phyloP scores from a whole-genome alignment of 176 grass and related monocot genomes.

The Elaeis guineensis region DNA sequence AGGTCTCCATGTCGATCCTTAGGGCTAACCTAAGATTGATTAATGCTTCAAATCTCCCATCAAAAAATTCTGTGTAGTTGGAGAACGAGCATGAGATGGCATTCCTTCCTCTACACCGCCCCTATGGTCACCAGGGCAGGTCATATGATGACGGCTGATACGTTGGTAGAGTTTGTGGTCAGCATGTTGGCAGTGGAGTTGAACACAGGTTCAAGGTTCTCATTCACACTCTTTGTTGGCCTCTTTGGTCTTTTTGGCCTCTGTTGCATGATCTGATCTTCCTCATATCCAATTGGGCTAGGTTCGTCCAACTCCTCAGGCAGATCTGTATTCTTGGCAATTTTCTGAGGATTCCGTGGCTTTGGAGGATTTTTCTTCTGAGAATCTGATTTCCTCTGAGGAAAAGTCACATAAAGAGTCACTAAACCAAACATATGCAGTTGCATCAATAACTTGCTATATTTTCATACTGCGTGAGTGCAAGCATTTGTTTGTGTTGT shows the following conservation, averaged over 20 bases:
- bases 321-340: constrained; percentile 18
- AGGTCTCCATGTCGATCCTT: no score
- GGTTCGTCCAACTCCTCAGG: constrained; percentile 22
- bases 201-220: constrained; percentile 29
- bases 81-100: no score
- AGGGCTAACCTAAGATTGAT: no score
- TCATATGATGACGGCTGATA: neutral
- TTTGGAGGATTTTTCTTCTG: constrained; percentile 51
- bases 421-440: no score
- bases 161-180: neutral
- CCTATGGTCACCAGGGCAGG: no score
- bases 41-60: no score
- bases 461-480: no score
- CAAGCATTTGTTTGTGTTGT: no score
- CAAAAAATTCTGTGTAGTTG: no score
- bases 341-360: constrained; percentile 27
- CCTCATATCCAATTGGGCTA: constrained; percentile 29
- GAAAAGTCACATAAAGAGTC: neutral
- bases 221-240: constrained; percentile 35
- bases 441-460: no score
- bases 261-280: constrained; percentile 24
- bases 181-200: neutral
- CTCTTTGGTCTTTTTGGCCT: constrained; percentile 81
- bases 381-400: constrained; percentile 49
- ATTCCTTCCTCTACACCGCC: no score